A percentile compares a stretch with the other conserved stretches of the same genome.
Conservation (phyloP, 2,329 filamentous ascomycete genomes). For the Magnaporthales sp. region DNA sequence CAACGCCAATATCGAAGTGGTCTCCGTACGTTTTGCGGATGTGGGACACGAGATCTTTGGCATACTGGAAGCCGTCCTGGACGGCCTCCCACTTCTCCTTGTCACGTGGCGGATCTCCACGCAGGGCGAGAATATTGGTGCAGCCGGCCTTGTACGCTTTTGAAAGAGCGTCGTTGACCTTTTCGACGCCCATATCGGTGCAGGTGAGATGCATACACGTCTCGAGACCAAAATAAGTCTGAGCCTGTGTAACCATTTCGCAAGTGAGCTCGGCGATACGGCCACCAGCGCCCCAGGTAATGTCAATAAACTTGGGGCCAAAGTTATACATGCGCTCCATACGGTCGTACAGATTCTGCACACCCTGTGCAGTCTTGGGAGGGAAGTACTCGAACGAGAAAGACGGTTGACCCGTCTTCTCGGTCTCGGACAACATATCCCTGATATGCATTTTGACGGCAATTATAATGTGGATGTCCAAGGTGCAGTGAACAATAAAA, state of each 20-base stretch:
- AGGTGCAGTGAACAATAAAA: neutral
- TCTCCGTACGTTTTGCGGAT: slow-evolving; percentile 72
- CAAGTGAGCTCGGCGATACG: slow-evolving; percentile 84
- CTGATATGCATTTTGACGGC: slow-evolving; percentile 77
- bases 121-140: slow-evolving; percentile 90
- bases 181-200: slow-evolving; percentile 92
- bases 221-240: slow-evolving; percentile 91
- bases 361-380: slow-evolving; percentile 92
- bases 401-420: slow-evolving; percentile 70
- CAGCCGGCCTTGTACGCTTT: slow-evolving; percentile 91
- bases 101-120: slow-evolving; percentile 88
- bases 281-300: slow-evolving; percentile 96
- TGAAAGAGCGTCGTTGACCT: slow-evolving; percentile 80
- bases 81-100: slow-evolving; percentile 88
- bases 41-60: slow-evolving; percentile 73
- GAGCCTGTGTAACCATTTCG: slow-evolving; percentile 95
- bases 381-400: slow-evolving; percentile 99
- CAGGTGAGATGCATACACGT: slow-evolving; percentile 99
- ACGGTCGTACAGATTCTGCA: slow-evolving; percentile 97
- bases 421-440: slow-evolving; percentile 77
- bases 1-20: slow-evolving; percentile 96
- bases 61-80: slow-evolving; percentile 83
- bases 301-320: slow-evolving; percentile 92
- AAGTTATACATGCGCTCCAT: slow-evolving; percentile 98
- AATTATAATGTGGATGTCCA: neutral